phyloP scores from a whole-genome alignment of 345 rosid species.

The Camelina neglecta region DNA sequence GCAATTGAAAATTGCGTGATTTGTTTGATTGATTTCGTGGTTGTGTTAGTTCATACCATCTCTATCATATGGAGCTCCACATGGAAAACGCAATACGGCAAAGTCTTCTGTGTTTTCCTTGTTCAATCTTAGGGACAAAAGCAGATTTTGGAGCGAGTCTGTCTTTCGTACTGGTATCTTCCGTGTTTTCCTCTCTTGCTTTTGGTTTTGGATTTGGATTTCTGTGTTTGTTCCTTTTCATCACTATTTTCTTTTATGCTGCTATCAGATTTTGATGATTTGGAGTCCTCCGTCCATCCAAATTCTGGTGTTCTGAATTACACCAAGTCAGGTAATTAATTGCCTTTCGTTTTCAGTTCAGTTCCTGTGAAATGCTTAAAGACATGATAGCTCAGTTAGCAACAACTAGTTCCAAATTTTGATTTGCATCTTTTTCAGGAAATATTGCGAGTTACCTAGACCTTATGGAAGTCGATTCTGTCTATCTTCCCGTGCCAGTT shows the following conservation, averaged over 20 bases:
- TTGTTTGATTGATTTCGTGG: conserved; percentile 34
- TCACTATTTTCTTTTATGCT: neutral
- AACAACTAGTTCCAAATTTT: neutral
- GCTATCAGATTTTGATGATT: conserved; percentile 68
- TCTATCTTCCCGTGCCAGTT: conserved; percentile 90
- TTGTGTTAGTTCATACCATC: conserved; percentile 48
- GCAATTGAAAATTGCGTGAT: conserved; percentile 30
- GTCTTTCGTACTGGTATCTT: conserved; percentile 67
- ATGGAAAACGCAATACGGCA: conserved; percentile 48
- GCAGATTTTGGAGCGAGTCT: conserved; percentile 93
- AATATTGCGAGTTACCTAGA: conserved; percentile 82
- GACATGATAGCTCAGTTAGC: neutral
- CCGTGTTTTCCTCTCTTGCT: neutral
- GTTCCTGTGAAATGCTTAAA: conserved; percentile 3
- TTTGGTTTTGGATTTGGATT: no score
- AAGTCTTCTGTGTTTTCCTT: conserved; percentile 80
- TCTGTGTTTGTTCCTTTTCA: neutral
- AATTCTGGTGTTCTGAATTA: conserved; percentile 66
- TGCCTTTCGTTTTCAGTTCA: conserved; percentile 7
- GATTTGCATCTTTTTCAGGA: conserved; percentile 46
- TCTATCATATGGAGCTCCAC: conserved; percentile 47
- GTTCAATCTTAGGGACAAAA: conserved; percentile 86
- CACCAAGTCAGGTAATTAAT: conserved; percentile 82
- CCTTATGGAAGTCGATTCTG: conserved; percentile 88
- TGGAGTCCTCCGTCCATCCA: conserved; percentile 61